These are phyloP conservation scores for Capsicum chinense DNA, from an alignment of 257 asterid species.

Conservation along the genomic window DNA sequence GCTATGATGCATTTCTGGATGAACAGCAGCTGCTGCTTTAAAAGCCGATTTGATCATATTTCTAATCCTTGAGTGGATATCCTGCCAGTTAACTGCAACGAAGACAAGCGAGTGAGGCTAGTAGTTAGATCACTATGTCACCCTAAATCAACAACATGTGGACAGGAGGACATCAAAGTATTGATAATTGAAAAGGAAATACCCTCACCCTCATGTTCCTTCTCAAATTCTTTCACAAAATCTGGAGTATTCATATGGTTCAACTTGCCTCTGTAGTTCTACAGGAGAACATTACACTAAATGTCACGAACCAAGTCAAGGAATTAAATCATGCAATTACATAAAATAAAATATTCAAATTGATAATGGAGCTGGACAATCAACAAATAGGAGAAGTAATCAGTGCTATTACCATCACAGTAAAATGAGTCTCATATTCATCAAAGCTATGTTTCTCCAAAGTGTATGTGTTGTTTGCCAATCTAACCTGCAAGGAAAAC, in stretches of 20 bases:
- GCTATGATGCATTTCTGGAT: conserved; percentile 90
- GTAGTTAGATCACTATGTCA: not conserved
- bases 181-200: conserved; percentile 26
- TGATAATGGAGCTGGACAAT: not conserved
- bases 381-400: conserved; percentile 21
- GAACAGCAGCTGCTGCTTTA: conserved; percentile 82
- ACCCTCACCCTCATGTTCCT: conserved; percentile 76
- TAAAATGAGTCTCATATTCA: conserved; percentile 91
- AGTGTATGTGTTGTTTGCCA: conserved; percentile 80
- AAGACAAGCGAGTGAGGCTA: conserved; percentile 22
- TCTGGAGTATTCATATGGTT: conserved; percentile 80
- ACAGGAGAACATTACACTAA: conserved; percentile 30
- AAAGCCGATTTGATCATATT: conserved; percentile 81
- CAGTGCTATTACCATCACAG: conserved; percentile 79
- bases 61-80: conserved; percentile 73
- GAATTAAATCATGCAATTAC: conserved; percentile 27
- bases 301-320: conserved; percentile 26
- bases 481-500: conserved; percentile 66
- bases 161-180: conserved; percentile 26
- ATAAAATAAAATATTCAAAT: conserved; percentile 19
- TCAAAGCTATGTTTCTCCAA: conserved; percentile 78
- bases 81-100: conserved; percentile 85
- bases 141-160: not conserved
- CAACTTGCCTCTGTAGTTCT: conserved; percentile 91
- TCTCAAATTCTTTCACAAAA: conserved; percentile 81